Evolutionary conservation across 345 rosid species (phyloP).

Genomic region (Syzygium aromaticum): DNA sequence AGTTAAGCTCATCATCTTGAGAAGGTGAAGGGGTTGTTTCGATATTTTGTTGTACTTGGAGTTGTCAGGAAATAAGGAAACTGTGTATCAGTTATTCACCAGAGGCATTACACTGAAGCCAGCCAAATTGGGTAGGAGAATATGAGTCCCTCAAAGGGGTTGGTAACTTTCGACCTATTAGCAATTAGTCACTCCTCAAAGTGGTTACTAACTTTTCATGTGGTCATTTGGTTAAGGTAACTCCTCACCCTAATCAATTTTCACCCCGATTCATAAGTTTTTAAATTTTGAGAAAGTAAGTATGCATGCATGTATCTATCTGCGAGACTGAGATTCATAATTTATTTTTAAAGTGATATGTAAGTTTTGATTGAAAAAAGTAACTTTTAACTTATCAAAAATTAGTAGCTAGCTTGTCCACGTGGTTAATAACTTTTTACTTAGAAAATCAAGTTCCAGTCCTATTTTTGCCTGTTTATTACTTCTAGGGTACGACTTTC

Average conservation of each 20-base stretch:
- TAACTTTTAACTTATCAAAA: fast-evolving
- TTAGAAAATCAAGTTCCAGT: background rate
- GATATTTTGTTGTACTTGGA: background rate
- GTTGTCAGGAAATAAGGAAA: background rate
- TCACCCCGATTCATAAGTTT: background rate
- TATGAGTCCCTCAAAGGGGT: background rate
- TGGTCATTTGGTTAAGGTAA: background rate
- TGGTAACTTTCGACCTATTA: fast-evolving
- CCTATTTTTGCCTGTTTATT: no score
- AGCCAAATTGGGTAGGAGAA: background rate
- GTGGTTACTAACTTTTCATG: no score
- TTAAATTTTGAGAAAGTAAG: background rate
- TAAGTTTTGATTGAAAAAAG: background rate
- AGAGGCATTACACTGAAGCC: fast-evolving
- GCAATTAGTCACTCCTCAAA: background rate
- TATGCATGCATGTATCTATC: fast-evolving
- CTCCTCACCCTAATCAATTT: background rate
- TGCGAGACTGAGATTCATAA: fast-evolving
- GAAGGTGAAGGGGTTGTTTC: background rate
- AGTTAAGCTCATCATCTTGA: background rate
- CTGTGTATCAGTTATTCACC: background rate
- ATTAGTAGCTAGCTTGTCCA: background rate
- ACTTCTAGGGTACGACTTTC: no score
- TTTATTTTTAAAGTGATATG: background rate
- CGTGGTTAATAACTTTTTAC: background rate